A percentile compares a stretch with the other conserved stretches of the same genome.
These are phyloP conservation scores for Vicia faba DNA, from an alignment of 306 rosid species.

Conservation along the genomic window DNA sequence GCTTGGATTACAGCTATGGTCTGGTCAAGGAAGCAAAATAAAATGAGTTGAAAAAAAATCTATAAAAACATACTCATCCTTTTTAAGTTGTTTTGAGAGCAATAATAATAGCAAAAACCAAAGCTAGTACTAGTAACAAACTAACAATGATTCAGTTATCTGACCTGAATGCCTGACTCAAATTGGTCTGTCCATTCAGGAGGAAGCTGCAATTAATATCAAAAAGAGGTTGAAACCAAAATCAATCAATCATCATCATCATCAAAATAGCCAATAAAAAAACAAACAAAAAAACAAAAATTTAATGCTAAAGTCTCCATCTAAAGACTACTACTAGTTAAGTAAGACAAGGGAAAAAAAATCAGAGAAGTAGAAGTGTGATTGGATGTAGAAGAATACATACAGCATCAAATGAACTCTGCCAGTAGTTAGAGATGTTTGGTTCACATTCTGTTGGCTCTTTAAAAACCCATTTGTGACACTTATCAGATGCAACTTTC, in stretches of 20 bases:
- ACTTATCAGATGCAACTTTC: conserved; percentile 99
- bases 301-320: conserved; percentile 27
- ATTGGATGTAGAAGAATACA: conserved; percentile 33
- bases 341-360: background rate
- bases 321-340: background rate
- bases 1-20: conserved; percentile 99
- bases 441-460: conserved; percentile 98
- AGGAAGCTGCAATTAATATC: conserved; percentile 87
- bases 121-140: conserved; percentile 4
- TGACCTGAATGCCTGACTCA: conserved; percentile 98
- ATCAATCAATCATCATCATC: conserved; percentile 44
- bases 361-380: conserved; percentile 1
- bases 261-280: conserved; percentile 31
- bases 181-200: conserved; percentile 98
- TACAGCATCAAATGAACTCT: conserved; percentile 99
- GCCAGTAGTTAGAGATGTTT: conserved; percentile 98
- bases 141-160: conserved; percentile 36
- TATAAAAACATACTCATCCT: background rate
- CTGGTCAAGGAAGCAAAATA: conserved; percentile 48
- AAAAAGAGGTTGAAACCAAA: conserved; percentile 38
- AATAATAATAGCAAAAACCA: conserved; percentile 14
- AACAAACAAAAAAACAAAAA: background rate
- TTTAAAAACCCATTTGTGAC: conserved; percentile 99
- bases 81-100: background rate
- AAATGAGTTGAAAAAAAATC: conserved; percentile 29